phyloP scores from a whole-genome alignment of 495 filamentous ascomycete genomes.

The Talaromyces stipitatus region DNA sequence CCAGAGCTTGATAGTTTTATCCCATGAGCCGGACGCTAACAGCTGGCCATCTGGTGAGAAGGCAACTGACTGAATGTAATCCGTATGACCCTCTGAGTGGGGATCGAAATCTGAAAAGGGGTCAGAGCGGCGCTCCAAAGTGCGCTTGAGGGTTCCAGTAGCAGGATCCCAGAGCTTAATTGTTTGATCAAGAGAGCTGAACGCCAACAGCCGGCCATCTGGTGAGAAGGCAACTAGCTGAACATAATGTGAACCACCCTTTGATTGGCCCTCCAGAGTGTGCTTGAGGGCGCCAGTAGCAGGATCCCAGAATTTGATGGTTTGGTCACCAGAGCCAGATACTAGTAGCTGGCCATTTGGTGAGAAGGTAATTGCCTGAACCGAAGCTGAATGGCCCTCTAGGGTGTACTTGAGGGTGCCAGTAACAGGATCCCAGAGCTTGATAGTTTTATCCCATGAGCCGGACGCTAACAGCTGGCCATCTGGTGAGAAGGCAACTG shows the following conservation, averaged over 20 bases:
- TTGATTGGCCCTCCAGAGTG: neutral
- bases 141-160: conserved; percentile 4
- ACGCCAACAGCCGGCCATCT: neutral
- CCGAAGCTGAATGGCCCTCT: neutral
- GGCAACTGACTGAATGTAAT: no score
- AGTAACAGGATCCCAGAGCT: conserved; percentile 57
- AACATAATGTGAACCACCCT: no score
- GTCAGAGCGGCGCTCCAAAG: no score
- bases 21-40: neutral
- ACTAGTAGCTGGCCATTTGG: conserved; percentile 23
- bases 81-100: no score
- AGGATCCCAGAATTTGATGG: conserved; percentile 59
- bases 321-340: conserved; percentile 22
- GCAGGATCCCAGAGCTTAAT: neutral
- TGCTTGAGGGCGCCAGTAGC: no score
- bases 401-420: conserved; percentile 5
- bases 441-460: conserved; percentile 20
- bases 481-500: conserved; percentile 28
- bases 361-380: conserved; percentile 20
- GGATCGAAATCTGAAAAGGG: no score
- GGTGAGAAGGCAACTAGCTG: neutral
- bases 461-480: conserved; percentile 22
- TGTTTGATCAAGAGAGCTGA: neutral
- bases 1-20: neutral
- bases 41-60: no score